Conservation (phyloP, 768 basidiomycete genomes). For the Termitomyces sp. region DNA sequence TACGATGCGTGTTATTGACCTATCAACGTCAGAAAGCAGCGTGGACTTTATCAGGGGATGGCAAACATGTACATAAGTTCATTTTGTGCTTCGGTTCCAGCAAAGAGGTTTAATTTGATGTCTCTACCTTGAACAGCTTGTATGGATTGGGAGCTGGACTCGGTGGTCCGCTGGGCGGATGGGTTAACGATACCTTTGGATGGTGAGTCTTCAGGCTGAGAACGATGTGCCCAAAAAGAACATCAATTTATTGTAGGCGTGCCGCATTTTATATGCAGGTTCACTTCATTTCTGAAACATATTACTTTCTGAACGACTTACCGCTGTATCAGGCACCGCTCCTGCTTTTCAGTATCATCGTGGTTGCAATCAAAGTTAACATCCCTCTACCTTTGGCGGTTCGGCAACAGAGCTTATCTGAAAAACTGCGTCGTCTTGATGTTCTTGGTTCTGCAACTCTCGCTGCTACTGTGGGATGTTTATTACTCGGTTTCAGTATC, state of each 20-base stretch:
- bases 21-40: conserved; percentile 54
- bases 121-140: conserved; percentile 40
- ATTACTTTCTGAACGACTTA: not conserved
- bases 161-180: conserved; percentile 79
- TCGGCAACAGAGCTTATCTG: conserved; percentile 49
- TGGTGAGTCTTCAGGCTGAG: conserved; percentile 51
- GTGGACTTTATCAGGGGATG: conserved; percentile 90
- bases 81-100: not conserved
- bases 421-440: conserved; percentile 80
- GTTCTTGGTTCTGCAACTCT: conserved; percentile 81
- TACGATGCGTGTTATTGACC: conserved; percentile 4
- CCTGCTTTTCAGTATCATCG: conserved; percentile 61
- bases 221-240: conserved; percentile 1
- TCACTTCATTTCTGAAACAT: conserved; percentile 15
- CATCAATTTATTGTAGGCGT: conserved; percentile 48
- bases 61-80: conserved; percentile 69
- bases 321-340: conserved; percentile 60
- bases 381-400: conserved; percentile 70
- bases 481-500: conserved; percentile 74
- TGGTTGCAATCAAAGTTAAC: conserved; percentile 77
- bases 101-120: not conserved
- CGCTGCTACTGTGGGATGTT: conserved; percentile 61
- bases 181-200: conserved; percentile 81
- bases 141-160: conserved; percentile 82
- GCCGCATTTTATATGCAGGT: conserved; percentile 87